Evolutionary conservation across 768 basidiomycete genomes (phyloP), one percentile per base, ranked within the genome.

Genomic region (Dendrothele bispora): DNA sequence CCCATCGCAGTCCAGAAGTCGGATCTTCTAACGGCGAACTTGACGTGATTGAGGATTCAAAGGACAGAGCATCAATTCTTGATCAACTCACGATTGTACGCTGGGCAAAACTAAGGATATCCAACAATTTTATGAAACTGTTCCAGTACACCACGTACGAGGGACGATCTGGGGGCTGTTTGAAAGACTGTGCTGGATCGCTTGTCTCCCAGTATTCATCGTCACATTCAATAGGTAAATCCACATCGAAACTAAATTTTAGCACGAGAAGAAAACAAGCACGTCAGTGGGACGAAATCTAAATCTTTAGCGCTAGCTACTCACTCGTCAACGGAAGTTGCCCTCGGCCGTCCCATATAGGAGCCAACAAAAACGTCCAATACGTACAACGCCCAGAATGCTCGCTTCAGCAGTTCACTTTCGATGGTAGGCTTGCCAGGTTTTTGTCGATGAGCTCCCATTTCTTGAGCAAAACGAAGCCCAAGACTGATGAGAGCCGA

Each of bases 131-230:
- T 42, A 82, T 62, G 14, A 63, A 60, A 26, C 59, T 66, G 47
- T 71, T 69, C 46, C 81, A 81, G 45, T 65, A 73, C 1, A 79
- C 50, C 5, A 81, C 48, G 2, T 54, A 56, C 1, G 79, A 75
- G 1, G 79, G 76, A 49, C 72, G 72, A 7, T 66, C 72, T 4
- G 65, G 57, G 1, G 85, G 85, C 49, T 86, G 84, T 41, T 70
- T 71, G 62, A 82, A 83, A 5, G 66, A 62, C 24, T 62, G 62
- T 5, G 61, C 65, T 1, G 71, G 69, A 32, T 77, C 74, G n/a
- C n/a, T n/a, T 47, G 60, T 66, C 14, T 72, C 73, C 83, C 83
- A 86, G 50, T 78, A 84, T 42, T 86, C 82, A 55, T 87, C 86
- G 46, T 87, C 85, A 18, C 82, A 79, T 12, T 83, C 82, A 1